phyloP scores from a whole-genome alignment of 163 green algal genomes.

The Scenedesmus sp. region DNA sequence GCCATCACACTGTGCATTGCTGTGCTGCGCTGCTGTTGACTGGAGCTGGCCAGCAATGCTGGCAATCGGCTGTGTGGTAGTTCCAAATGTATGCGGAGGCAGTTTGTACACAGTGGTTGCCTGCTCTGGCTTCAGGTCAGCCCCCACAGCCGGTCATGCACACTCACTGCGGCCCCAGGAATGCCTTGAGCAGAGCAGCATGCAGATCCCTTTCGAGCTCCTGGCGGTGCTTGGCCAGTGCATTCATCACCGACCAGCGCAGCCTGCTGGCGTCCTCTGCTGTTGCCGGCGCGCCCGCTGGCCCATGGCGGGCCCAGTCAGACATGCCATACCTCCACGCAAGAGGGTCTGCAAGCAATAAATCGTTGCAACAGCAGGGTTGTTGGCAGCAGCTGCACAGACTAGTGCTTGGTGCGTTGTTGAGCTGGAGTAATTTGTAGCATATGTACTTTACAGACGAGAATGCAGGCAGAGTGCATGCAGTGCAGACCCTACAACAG shows the following conservation, averaged over 20 bases:
- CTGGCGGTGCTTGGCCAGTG: constrained; percentile 11
- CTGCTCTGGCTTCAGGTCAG: too few species aligned
- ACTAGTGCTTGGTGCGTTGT: not conserved
- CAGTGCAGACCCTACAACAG: not conserved
- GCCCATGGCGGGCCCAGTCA: constrained; percentile 38
- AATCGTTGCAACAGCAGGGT: not conserved
- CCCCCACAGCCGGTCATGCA: not conserved
- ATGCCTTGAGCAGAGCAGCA: constrained; percentile 49
- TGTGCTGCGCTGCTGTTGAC: not conserved
- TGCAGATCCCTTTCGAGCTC: constrained; percentile 51
- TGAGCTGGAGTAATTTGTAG: too few species aligned
- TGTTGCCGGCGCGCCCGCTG: not conserved
- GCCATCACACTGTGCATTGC: not conserved
- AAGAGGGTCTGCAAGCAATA: not conserved
- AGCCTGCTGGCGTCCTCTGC: not conserved
- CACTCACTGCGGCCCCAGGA: constrained; percentile 47
- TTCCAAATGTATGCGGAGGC: not conserved
- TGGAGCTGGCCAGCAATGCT: not conserved
- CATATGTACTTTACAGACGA: too few species aligned
- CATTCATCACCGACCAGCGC: constrained; percentile 6
- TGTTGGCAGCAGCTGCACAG: not conserved
- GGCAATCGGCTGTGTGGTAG: too few species aligned
- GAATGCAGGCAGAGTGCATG: not conserved
- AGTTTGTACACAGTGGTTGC: not conserved
- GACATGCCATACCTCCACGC: constrained; percentile 43